phyloP scores from a whole-genome alignment of 768 basidiomycete species.

The Mycena galericulata region DNA sequence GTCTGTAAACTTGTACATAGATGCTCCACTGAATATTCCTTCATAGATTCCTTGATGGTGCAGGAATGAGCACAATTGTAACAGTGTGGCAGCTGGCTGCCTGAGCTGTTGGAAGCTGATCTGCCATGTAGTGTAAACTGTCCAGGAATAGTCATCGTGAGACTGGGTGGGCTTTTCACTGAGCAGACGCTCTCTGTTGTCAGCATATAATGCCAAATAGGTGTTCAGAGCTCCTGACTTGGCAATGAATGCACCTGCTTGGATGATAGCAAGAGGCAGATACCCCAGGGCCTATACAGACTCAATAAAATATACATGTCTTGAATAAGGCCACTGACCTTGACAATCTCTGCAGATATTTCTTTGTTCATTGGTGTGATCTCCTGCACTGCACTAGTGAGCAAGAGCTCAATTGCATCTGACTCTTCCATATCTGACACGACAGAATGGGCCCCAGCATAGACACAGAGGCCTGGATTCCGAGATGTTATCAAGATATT shows the following conservation, averaged over 20 bases:
- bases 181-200: background rate
- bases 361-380: background rate
- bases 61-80: background rate
- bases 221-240: background rate
- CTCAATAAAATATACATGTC: too few species aligned
- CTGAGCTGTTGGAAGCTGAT: slow-evolving; percentile 18
- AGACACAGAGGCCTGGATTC: background rate
- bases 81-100: background rate
- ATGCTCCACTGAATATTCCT: background rate
- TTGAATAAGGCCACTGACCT: background rate
- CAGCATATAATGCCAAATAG: slow-evolving; percentile 9
- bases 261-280: slow-evolving; percentile 18
- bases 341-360: slow-evolving; percentile 14
- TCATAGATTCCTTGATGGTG: background rate
- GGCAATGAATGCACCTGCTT: slow-evolving; percentile 18
- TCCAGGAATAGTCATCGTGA: slow-evolving; percentile 18
- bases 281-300: slow-evolving; percentile 1
- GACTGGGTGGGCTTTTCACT: slow-evolving; percentile 6
- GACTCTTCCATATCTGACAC: slow-evolving; percentile 9
- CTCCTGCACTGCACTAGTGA: background rate
- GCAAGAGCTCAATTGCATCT: slow-evolving; percentile 10
- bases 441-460: background rate
- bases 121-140: slow-evolving; percentile 25
- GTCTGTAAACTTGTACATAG: background rate
- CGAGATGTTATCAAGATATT: slow-evolving; percentile 29